Base-by-base conservation (phyloP, 106 monocot species). In the Apostasia shenzhenica region DNA sequence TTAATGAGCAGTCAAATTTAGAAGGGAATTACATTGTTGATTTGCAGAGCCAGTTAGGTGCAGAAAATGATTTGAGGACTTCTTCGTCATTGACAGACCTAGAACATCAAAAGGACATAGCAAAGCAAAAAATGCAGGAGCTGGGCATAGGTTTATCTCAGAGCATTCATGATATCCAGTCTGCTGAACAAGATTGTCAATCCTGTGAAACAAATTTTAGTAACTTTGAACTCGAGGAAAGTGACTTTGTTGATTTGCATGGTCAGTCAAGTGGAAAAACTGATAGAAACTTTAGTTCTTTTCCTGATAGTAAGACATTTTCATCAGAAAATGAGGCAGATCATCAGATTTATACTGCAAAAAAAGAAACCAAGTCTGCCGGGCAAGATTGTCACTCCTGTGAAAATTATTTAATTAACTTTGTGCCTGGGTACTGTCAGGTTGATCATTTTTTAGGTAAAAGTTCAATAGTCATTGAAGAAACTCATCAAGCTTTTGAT, bases 401-500 rank as follows among this genome's bases (percentile, higher is more conserved):
- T 50, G 50, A 50, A 8, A 44, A 47, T 48, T 46, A 65, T 47
- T 38, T 65, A 65, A 48, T 8, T 49, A 4, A 48, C 47, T 48
- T 10, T 65, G 14, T 48, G 48, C 37, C 47, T 47, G 48, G 48
- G 44, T 62, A 43, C 2, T 41, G 62, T 62, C 39, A 45, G 45
- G 44, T 40, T 62, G 62, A 3, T 62, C 62, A 44, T 62, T 62
- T 40, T 62, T 10, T 8, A 43, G 62, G 45, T 62, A 41, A 37
- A 62, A 62, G 13, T 45, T 11, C 62, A 40, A 12, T 40, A 45
- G 39, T 60, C 57, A 57, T 5, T 63, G 46, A 63, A 63, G 63
- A 45, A 63, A 46, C 63, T 63, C n/a, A 63, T 46, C 10, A 63
- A 63, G 14, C 14, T 65, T 14, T 48, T 48, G 47, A 65, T 48